Evolutionary conservation across 1,284 basidiomycete genomes (phyloP).

Genomic region (Pseudomicrostroma phylloplanum): DNA sequence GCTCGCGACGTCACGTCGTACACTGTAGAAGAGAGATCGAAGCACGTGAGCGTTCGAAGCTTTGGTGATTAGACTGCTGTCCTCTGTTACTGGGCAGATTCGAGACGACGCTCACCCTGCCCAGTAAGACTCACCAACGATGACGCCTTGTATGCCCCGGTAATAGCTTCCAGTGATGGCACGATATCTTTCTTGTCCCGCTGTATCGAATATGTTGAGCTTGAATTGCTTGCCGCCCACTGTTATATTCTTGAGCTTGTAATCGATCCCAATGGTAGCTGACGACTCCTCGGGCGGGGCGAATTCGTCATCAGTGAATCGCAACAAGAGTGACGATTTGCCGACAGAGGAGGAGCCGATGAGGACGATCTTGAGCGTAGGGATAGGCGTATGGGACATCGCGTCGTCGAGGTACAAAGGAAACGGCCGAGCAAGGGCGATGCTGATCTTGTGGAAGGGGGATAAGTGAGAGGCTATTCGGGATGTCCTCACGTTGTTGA

Average conservation of each 20-base stretch:
- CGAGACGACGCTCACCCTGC: background rate
- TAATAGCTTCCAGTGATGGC: constrained; percentile 89
- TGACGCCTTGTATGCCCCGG: constrained; percentile 85
- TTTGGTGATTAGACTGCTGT: no score
- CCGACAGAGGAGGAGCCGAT: constrained; percentile 83
- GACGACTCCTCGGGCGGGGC: constrained; percentile 87
- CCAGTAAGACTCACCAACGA: constrained; percentile 62
- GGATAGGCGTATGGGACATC: constrained; percentile 16
- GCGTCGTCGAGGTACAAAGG: background rate
- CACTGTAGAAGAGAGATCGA: constrained; percentile 56
- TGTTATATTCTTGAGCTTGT: constrained; percentile 56
- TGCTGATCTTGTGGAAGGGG: no score
- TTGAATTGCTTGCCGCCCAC: constrained; percentile 56
- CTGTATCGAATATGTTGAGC: constrained; percentile 57
- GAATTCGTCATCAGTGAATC: constrained; percentile 96
- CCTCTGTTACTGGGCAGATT: no score
- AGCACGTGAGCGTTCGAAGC: no score
- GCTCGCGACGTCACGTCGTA: constrained; percentile 88
- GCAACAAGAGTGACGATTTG: constrained; percentile 72
- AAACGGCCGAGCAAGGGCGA: no score
- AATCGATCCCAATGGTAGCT: constrained; percentile 72
- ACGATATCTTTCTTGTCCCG: constrained; percentile 54
- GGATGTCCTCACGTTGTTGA: no score
- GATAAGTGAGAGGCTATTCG: no score
- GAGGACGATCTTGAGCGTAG: constrained; percentile 56